phyloP scores from a whole-genome alignment of 805 yeast genomes.

The Yamadazyma ubonensis region DNA sequence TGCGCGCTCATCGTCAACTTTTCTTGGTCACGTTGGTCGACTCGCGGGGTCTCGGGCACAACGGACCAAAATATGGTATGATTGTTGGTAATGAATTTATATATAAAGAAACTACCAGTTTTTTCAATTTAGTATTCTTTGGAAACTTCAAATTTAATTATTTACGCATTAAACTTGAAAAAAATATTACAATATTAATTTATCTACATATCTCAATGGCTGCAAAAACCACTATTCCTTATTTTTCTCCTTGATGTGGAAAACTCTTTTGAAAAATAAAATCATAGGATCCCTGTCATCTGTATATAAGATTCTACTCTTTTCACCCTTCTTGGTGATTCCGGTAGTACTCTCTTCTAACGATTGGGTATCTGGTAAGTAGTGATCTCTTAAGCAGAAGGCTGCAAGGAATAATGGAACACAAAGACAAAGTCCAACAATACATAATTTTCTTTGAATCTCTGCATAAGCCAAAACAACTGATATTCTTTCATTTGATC shows the following conservation, averaged over 20 bases:
- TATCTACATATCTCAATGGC: not conserved
- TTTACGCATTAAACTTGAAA: too few relatives aligned
- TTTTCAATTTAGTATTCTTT: too few relatives aligned
- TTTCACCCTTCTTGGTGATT: not conserved
- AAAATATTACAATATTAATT: too few relatives aligned
- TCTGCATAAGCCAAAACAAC: constrained; percentile 58
- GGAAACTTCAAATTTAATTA: too few relatives aligned
- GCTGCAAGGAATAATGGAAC: constrained; percentile 49
- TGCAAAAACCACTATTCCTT: not conserved
- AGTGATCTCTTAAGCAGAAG: constrained; percentile 53
- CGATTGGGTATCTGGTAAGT: constrained; percentile 37
- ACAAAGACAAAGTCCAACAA: constrained; percentile 54
- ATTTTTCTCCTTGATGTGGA: not conserved
- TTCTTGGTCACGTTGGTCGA: constrained; percentile 3
- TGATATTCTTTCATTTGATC: constrained; percentile 56
- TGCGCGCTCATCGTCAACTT: not conserved
- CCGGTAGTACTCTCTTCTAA: constrained; percentile 10
- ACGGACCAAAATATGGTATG: too few relatives aligned
- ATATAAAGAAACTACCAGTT: too few relatives aligned
- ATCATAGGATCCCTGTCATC: not conserved
- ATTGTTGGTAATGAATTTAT: too few relatives aligned
- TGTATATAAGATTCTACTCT: constrained; percentile 3
- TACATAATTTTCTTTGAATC: constrained; percentile 57
- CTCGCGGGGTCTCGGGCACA: too few relatives aligned
- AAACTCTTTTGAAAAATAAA: not conserved